phyloP scores from a whole-genome alignment of 805 yeast genomes.

The Yarrowia hollandica region DNA sequence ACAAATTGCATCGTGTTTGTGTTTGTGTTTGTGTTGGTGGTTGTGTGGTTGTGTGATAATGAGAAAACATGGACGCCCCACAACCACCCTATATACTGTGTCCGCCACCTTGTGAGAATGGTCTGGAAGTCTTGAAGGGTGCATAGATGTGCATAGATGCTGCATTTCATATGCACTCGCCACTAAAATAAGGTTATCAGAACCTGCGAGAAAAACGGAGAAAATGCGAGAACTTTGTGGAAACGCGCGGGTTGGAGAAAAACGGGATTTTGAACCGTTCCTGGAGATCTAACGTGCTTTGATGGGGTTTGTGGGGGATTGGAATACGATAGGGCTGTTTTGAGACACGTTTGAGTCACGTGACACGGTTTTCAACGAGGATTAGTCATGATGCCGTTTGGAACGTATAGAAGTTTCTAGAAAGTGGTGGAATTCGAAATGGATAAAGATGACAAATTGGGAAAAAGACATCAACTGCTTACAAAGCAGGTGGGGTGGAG shows the following conservation, averaged over 20 bases:
- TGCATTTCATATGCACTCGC: not conserved
- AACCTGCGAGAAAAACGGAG: not conserved
- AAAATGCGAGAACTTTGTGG: not conserved
- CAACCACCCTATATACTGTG: not conserved
- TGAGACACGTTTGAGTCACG: too few relatives aligned
- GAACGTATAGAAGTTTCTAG: not conserved
- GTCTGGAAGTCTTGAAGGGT: not conserved
- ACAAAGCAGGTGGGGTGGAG: too few relatives aligned
- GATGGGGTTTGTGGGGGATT: too few relatives aligned
- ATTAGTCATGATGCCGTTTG: too few relatives aligned
- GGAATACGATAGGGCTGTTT: too few relatives aligned
- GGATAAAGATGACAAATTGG: too few relatives aligned
- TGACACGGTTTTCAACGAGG: too few relatives aligned
- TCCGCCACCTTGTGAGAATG: conserved; percentile 6
- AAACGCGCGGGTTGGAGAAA: not conserved
- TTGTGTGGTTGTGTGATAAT: not conserved
- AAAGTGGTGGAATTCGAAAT: too few relatives aligned
- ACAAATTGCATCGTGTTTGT: conserved; percentile 13
- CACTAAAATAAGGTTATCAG: conserved; percentile 10
- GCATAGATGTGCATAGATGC: not conserved
- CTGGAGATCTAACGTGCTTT: too few relatives aligned
- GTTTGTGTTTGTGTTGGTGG: not conserved
- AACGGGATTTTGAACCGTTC: too few relatives aligned
- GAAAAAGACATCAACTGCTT: too few relatives aligned
- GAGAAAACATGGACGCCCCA: not conserved